Base-by-base conservation (phyloP, 139 green algal species). In the Chlorella sp. region DNA sequence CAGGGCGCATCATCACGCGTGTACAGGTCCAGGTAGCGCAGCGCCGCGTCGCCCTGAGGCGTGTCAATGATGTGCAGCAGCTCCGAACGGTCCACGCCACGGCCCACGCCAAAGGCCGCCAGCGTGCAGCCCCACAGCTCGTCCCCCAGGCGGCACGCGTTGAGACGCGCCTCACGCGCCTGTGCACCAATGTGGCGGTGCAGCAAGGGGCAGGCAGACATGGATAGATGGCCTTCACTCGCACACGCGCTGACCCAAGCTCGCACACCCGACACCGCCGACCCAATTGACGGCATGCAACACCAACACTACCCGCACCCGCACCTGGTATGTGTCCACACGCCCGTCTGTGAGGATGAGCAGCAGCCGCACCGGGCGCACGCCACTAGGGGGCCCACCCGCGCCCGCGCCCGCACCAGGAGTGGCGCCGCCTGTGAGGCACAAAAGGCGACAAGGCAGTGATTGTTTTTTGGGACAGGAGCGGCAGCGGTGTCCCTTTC, bases 51-150 rank as follows among this genome's bases (percentile, higher is more conserved):
- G 17, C 42, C 55, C 4, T 27, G 55, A 10, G 24, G 55, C 22
- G 55, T 64, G 55, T 67, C 73, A 36, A 91, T 80, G 69, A 92
- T 88, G 67, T 71, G 74, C 30, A 89, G 66, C 55, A 92, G 70
- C 71, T 91, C 87, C 10, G 64, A 27, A 1, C 74, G 71, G 73
- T 94, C 90, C 35, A 93, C 88, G 30, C 90, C 89, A 0, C 88
- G 79, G 3, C 90, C 90, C 31, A 95, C 90, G 23, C 87, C 90
- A 69, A 90, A 90, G 1, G 87, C 88, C 31, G 83, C 87, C 31
- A 92, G 67, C 4, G 59, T 66, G 55, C 88, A 80, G 27, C 82
- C 67, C 2, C 49, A 30, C 20, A 64, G 55, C 24, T 64, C 55
- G 55, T 64, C 24, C 22, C 17, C 6, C 55, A 64, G 17, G 22